Conservation (phyloP, 768 basidiomycete species). For the Tricholoma flavovirens region DNA sequence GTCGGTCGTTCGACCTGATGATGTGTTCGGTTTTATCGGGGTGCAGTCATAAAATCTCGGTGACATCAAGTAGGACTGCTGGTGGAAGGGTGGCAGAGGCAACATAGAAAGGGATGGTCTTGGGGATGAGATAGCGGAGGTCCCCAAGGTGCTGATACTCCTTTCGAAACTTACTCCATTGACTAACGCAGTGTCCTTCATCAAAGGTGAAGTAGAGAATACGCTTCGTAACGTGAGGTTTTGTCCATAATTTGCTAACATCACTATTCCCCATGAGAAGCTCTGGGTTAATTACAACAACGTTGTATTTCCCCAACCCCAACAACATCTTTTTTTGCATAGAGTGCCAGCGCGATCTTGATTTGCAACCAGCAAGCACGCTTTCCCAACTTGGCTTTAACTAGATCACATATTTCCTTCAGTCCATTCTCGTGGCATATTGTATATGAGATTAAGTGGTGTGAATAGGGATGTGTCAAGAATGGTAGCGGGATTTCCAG, state of each 20-base stretch:
- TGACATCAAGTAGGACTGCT: constrained; percentile 6
- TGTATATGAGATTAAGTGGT: no score
- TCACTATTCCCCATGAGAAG: no score
- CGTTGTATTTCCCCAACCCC: constrained; percentile 18
- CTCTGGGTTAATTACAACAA: constrained; percentile 23
- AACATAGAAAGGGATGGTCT: no score
- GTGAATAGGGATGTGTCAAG: no score
- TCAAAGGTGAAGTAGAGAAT: constrained; percentile 7
- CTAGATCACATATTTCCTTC: no score
- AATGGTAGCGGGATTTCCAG: no score
- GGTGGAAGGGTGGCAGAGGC: neutral
- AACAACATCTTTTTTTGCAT: no score
- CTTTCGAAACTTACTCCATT: constrained; percentile 5
- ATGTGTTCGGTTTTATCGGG: no score
- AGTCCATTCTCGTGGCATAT: no score
- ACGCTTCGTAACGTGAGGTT: constrained; percentile 8
- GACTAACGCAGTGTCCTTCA: constrained; percentile 8
- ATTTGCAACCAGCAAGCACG: constrained; percentile 2
- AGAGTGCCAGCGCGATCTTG: constrained; percentile 4
- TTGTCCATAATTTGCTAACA: constrained; percentile 11
- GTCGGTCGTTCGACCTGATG: constrained; percentile 2
- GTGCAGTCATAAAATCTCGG: constrained; percentile 20
- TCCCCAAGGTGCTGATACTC: no score
- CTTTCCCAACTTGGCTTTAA: no score
- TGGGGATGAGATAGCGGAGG: no score